A percentile compares a stretch with the other conserved stretches of the same genome.
These are phyloP conservation scores for Pestalotiopsis sp. DNA, from an alignment of 2,329 filamentous ascomycete species.

Conservation along the genomic window DNA sequence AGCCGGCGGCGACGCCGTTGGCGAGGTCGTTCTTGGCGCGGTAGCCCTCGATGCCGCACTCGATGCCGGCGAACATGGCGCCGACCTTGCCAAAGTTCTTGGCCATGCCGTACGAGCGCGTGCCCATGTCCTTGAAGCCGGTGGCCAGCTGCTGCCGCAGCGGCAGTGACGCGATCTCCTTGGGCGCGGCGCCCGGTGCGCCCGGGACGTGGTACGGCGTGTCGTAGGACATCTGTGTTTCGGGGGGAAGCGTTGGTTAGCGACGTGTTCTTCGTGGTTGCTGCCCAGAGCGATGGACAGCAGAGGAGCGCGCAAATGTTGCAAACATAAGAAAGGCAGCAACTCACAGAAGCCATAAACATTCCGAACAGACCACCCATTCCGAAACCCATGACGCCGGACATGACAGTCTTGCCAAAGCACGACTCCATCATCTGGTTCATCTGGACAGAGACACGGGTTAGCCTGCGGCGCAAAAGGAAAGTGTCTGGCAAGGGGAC, in stretches of 20 bases:
- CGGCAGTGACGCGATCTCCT: conserved; percentile 65
- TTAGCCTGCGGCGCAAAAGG: not conserved
- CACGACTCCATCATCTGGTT: conserved; percentile 90
- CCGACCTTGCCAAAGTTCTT: conserved; percentile 97
- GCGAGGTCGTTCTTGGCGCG: conserved; percentile 91
- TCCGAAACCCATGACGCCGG: conserved; percentile 91
- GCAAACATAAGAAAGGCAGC: not conserved
- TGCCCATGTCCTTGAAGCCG: conserved; percentile 95
- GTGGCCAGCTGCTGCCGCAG: conserved; percentile 79
- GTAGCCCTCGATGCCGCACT: conserved; percentile 92
- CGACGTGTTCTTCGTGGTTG: not conserved
- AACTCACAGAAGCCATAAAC: conserved; percentile 92
- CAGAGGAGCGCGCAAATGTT: not conserved
- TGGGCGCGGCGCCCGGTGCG: conserved; percentile 33
- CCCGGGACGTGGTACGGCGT: conserved; percentile 70
- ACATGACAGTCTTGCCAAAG: conserved; percentile 83
- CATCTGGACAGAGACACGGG: conserved; percentile 57
- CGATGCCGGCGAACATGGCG: conserved; percentile 86
- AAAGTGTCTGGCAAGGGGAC: conserved; percentile 14
- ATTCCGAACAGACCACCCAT: conserved; percentile 93
- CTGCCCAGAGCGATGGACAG: not conserved
- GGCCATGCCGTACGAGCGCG: conserved; percentile 77
- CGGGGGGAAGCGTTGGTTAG: not conserved
- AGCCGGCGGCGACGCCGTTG: conserved; percentile 87
- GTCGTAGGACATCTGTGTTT: conserved; percentile 89